Evolutionary conservation across 352 stramenopile species (phyloP).

Genomic region (Elongisporangium undulatum): DNA sequence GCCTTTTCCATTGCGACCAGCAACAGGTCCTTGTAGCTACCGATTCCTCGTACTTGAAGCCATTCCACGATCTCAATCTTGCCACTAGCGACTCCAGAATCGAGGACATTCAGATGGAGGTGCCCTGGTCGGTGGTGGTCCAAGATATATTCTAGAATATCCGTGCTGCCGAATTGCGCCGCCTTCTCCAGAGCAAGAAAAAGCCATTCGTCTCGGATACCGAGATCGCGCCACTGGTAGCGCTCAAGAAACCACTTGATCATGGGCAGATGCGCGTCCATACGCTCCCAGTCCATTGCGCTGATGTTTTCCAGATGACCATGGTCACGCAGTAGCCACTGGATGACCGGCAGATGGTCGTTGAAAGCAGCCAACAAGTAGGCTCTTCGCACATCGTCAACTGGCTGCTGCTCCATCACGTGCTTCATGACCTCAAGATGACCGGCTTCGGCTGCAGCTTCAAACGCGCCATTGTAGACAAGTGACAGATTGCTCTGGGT

Average conservation of each 20-base stretch:
- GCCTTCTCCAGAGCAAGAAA: neutral
- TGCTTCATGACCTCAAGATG: constrained; percentile 19
- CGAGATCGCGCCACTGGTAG: neutral
- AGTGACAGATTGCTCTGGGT: neutral
- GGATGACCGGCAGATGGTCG: constrained; percentile 6
- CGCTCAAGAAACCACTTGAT: neutral
- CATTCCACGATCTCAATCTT: neutral
- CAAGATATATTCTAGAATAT: neutral
- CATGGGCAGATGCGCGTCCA: neutral
- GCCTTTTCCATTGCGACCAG: neutral
- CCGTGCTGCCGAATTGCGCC: neutral
- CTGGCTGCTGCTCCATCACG: constrained; percentile 11
- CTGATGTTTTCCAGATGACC: neutral
- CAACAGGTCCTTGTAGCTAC: neutral
- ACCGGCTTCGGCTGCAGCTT: constrained; percentile 5
- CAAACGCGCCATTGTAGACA: neutral
- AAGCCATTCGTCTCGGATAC: neutral
- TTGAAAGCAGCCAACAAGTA: constrained; percentile 11
- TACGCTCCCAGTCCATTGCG: neutral
- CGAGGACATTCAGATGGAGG: neutral
- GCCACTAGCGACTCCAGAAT: neutral
- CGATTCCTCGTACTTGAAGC: neutral
- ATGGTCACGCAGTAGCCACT: constrained; percentile 10
- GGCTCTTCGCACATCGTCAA: constrained; percentile 12
- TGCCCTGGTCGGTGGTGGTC: neutral